Base-by-base conservation (phyloP, 169 alveolate species). In the Plasmodium sp. region DNA sequence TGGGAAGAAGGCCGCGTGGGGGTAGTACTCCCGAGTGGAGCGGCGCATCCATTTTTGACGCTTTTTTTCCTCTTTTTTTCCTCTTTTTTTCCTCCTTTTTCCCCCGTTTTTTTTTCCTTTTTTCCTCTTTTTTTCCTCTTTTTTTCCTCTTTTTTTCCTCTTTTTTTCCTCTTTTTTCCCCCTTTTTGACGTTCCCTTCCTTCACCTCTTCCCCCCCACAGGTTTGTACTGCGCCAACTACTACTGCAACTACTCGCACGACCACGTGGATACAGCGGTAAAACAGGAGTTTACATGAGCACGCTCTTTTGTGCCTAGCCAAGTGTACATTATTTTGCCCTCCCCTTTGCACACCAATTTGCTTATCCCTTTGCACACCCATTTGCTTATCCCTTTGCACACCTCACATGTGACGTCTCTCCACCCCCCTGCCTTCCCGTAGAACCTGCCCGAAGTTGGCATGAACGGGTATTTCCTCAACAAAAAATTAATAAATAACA, bases 371-470 rank as follows among this genome's bases (percentile, higher is more conserved):
- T 43, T 27, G 9, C 4, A 9, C 83, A 75, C 43, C 31, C 31
- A 12, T 33, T 45, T 43, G 9, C 0, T 5, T 1, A 16, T 45
- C 6, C 14, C 22, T n/a, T 48, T 7, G 16, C 2, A 2, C 31
- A 43, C 45, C 31, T 67, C 75, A 62, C 75, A 62, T 62, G 27
- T 62, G 10, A 27, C 34, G 4, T 41, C 5, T 5, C 5, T 12
- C 10, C 16, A 58, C 31, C 48, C 6, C 36, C 71, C 27, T 62
- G 14, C 5, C 14, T 39, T 10, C 75, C 10, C 48, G 2, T 34
- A 84, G 93, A 73, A 71, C 31, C 7, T 84, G 34, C 93, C 93
- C 12, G 94, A 79, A 77, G 67, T 86, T n/a, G 94, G 94, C 39
- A 79, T 80, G 18, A 86, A 86, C 39, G 94, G 94, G 12, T 86